These are phyloP conservation scores for Xylaria palmicola DNA, from an alignment of 495 filamentous ascomycete genomes.

Conservation along the genomic window DNA sequence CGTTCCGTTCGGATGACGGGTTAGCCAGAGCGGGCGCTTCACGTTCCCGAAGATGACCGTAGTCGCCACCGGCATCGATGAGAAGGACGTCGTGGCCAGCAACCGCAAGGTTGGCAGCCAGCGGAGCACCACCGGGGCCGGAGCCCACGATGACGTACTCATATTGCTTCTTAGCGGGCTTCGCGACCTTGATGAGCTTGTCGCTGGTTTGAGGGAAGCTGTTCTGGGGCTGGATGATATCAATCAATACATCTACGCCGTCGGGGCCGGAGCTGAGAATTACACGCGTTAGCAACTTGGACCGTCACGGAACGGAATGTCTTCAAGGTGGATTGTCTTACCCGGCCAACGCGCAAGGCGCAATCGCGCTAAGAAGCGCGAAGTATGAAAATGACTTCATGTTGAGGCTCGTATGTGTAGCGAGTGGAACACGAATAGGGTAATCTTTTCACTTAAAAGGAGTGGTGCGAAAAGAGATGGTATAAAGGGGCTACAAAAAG, in stretches of 20 bases:
- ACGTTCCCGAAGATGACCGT: constrained; percentile 22
- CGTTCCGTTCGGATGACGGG: constrained; percentile 49
- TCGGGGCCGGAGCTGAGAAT: background rate
- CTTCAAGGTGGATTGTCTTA: background rate
- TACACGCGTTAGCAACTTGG: background rate
- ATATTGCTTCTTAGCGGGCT: constrained; percentile 35
- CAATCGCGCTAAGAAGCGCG: constrained; percentile 19
- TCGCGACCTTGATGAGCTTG: background rate
- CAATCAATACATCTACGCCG: constrained; percentile 14
- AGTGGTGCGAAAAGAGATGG: background rate
- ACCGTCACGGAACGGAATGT: too few species aligned
- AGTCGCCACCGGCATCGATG: constrained; percentile 27
- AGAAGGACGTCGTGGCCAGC: constrained; percentile 50
- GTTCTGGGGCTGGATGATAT: constrained; percentile 14
- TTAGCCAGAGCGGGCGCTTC: constrained; percentile 44
- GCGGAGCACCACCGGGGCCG: constrained; percentile 60
- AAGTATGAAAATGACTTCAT: constrained; percentile 21
- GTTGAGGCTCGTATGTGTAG: background rate
- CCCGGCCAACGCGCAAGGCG: constrained; percentile 11
- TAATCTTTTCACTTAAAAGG: background rate
- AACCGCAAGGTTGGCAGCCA: constrained; percentile 60
- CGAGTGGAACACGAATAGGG: constrained; percentile 1
- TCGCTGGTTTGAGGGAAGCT: constrained; percentile 15
- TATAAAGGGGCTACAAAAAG: background rate
- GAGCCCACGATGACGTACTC: constrained; percentile 67